Evolutionary conservation across 305 asterid species (phyloP), one percentile per base, ranked within the genome.

Genomic region (Solanum hybrid): DNA sequence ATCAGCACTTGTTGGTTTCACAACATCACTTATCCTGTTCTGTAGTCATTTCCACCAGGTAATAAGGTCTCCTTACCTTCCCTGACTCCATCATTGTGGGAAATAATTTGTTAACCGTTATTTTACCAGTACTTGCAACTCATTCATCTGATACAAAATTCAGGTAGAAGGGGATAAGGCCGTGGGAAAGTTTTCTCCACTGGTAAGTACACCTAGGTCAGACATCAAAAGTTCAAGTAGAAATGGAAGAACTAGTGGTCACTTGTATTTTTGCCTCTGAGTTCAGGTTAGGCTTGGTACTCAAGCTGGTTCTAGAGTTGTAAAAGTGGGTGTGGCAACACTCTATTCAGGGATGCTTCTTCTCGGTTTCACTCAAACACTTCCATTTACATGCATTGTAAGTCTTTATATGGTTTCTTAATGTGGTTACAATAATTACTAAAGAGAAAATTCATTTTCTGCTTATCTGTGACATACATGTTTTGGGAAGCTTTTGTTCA

Each of bases 31-130:
- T 89, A 96, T 97, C 94, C 97, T 97, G 87, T 96, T 97, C 91
- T 96, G 98, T 45, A 97, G 99, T 75, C 99, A 97, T 92, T 97
- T 96, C 90, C 99, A 97, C 89, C 98, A 95, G 98, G 99, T 96
- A n/a, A 29, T 0, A 82, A 64, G 11, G 76, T 71, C 85, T 56
- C 81, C 80, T 78, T 76, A 86, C 76, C 27, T 24, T 85, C 37
- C 66, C 36, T 75, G 35, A 17, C 14, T 37, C 88, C 13, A 42
- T 15, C 69, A 9, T 69, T 88, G 38, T n/a, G 10, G 73, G 66
- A 29, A 71, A 17, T 73, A 12, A 79, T 24, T 24, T 76, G 12
- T 71, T 86, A 69, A 86, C 92, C 89, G 78, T 92, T 10, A 6
- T 27, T 85, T 85, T 85, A 85, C 42, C 73, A 10, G 75, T 17